phyloP scores from a whole-genome alignment of 2,329 filamentous ascomycete species.

The Aureobasidium pullulans region DNA sequence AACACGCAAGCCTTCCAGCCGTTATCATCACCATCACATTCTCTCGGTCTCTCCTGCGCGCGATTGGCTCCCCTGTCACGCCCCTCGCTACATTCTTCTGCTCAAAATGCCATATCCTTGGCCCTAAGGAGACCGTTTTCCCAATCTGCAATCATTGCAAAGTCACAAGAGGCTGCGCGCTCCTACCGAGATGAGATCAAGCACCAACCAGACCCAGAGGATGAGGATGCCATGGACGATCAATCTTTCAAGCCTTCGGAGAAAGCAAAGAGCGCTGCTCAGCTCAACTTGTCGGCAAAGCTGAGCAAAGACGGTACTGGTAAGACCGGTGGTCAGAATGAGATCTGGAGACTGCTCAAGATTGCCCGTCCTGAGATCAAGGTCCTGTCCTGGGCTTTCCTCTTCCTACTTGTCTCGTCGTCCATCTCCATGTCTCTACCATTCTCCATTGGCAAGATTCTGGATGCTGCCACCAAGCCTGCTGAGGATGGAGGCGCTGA shows the following conservation, averaged over 20 bases:
- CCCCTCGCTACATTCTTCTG: background rate
- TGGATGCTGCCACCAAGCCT: constrained; percentile 80
- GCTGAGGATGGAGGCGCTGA: constrained; percentile 57
- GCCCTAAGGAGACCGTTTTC: constrained; percentile 10
- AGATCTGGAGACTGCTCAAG: constrained; percentile 80
- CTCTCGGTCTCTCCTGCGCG: background rate
- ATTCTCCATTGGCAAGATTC: constrained; percentile 90
- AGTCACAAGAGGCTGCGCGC: constrained; percentile 16
- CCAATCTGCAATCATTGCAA: constrained; percentile 13
- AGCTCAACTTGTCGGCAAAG: constrained; percentile 82
- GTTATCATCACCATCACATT: background rate
- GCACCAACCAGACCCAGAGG: constrained; percentile 26
- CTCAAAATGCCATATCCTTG: background rate
- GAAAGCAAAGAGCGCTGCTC: constrained; percentile 75
- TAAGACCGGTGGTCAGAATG: constrained; percentile 54
- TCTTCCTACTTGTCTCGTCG: constrained; percentile 82
- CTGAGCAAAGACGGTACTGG: constrained; percentile 69
- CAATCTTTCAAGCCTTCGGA: constrained; percentile 65
- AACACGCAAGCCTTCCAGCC: background rate
- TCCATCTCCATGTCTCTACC: constrained; percentile 93
- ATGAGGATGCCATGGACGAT: constrained; percentile 45
- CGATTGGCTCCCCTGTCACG: background rate
- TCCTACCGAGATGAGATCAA: constrained; percentile 18
- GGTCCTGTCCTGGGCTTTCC: constrained; percentile 72
- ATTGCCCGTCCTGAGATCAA: constrained; percentile 80